These are phyloP conservation scores for Castanospermum australe DNA, from an alignment of 306 rosid genomes.

Conservation along the genomic window DNA sequence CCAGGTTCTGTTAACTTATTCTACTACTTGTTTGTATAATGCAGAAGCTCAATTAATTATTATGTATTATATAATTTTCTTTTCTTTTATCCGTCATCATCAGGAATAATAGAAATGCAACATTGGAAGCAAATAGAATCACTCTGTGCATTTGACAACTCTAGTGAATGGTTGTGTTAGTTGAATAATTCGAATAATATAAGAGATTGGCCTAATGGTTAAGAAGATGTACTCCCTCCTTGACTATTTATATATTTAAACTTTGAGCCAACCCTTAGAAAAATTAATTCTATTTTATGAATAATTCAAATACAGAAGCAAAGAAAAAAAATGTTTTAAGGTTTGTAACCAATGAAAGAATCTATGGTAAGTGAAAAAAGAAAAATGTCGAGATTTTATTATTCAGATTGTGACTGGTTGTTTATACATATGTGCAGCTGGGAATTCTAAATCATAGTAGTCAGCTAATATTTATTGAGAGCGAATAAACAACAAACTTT, in stretches of 20 bases:
- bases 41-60: constrained; percentile 7
- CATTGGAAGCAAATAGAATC: not conserved
- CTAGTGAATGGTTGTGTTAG: not conserved
- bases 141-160: not conserved
- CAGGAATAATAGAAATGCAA: not conserved
- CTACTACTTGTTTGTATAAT: constrained; percentile 14
- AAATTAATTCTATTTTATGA: no score
- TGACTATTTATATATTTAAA: no score
- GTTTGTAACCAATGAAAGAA: no score
- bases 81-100: not conserved
- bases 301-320: no score
- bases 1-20: not conserved
- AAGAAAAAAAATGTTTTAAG: no score
- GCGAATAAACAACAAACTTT: not conserved
- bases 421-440: not conserved
- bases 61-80: not conserved
- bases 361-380: not conserved
- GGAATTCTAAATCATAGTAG: not conserved
- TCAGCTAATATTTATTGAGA: not conserved
- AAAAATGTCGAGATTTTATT: not conserved
- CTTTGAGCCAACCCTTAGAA: no score
- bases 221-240: no score
- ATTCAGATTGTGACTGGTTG: not conserved
- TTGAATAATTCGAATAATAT: not conserved
- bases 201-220: no score